These are phyloP conservation scores for Juncus inflexus DNA, from an alignment of 176 grass and related monocot species.

Conservation along the genomic window DNA sequence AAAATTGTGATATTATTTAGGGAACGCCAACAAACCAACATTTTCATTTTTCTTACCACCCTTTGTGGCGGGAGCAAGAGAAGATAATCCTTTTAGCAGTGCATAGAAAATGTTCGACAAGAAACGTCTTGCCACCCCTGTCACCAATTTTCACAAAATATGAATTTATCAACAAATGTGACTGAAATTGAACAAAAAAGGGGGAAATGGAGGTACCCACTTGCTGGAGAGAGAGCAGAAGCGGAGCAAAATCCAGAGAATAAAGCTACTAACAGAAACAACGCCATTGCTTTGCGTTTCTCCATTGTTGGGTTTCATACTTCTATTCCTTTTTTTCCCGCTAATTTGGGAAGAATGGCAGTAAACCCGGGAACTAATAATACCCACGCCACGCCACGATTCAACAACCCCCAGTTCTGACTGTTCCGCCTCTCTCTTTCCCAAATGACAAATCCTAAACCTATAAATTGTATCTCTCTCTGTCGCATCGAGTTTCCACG, in stretches of 20 bases:
- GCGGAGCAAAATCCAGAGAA: slow-evolving; percentile 26
- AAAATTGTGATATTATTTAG: too few relatives aligned
- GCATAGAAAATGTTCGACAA: slow-evolving; percentile 63
- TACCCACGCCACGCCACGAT: too few relatives aligned
- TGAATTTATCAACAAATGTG: background rate
- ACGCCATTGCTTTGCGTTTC: slow-evolving; percentile 20
- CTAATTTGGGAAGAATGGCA: background rate
- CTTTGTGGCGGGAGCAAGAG: slow-evolving; percentile 64
- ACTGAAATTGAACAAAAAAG: background rate
- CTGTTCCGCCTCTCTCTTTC: too few relatives aligned
- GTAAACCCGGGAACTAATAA: too few relatives aligned
- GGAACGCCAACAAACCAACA: too few relatives aligned
- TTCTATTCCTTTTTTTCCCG: background rate
- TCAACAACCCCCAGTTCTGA: too few relatives aligned
- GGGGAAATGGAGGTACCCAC: slow-evolving; percentile 31
- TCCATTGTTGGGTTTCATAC: background rate
- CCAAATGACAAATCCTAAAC: too few relatives aligned
- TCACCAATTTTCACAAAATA: slow-evolving; percentile 18
- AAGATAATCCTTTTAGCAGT: slow-evolving; percentile 62
- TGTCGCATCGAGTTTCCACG: too few relatives aligned
- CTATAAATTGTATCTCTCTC: too few relatives aligned
- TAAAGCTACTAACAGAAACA: slow-evolving; percentile 11
- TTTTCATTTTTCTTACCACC: slow-evolving; percentile 35
- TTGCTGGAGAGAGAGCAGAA: slow-evolving; percentile 24
- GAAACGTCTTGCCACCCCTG: slow-evolving; percentile 61